Base-by-base conservation (phyloP, 2,329 filamentous ascomycete genomes). In the Mollisiaceae sp. region DNA sequence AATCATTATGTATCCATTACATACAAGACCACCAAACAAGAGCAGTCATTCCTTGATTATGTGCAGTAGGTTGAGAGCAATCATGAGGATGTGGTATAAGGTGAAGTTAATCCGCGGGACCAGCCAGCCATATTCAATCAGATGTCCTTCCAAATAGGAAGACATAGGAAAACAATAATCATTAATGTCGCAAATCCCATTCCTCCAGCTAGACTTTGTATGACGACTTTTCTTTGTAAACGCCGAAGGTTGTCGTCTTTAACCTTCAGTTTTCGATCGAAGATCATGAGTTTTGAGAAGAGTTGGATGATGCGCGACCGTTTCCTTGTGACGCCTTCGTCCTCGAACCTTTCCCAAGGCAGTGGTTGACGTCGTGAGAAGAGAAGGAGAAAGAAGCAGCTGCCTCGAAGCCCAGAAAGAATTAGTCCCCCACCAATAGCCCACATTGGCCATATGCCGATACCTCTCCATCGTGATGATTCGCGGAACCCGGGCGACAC, bases 161-260 rank as follows among this genome's bases (percentile, higher is more conserved):
- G 59, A 56, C 80, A 79, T 35, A 82, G 75, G 65, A 82, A 82
- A 6, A 94, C 81, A 0, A 89, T 91, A 73, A 93, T 90, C 8
- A 91, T 89, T 0, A 93, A 86, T 32, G 90, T 82, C 11, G 84
- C 85, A n/a, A 89, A 86, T 1, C 86, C 89, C 87, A 91, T 89
- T 2, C 89, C 89, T 9, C 89, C 89, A 2, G 91, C 77, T 0
- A 91, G 78, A 9, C 86, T 88, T 69, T 90, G 4, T 27, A 82
- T 38, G 27, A 79, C 78, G 63, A 83, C 82, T 72, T 79, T 80
- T 65, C 77, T 73, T 74, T 83, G 81, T 62, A 83, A 71, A 24
- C 73, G 74, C 59, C 81, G 75, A 67, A 83, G 68, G 55, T 80
- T 75, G 35, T 73, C 69, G 64, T 82, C 81, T 73, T 81, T 79